Percentiles rank a stretch among this genome's conserved stretches.
Evolutionary conservation across 2,329 filamentous ascomycete genomes (phyloP).

Genomic region (Fusarium sp.): DNA sequence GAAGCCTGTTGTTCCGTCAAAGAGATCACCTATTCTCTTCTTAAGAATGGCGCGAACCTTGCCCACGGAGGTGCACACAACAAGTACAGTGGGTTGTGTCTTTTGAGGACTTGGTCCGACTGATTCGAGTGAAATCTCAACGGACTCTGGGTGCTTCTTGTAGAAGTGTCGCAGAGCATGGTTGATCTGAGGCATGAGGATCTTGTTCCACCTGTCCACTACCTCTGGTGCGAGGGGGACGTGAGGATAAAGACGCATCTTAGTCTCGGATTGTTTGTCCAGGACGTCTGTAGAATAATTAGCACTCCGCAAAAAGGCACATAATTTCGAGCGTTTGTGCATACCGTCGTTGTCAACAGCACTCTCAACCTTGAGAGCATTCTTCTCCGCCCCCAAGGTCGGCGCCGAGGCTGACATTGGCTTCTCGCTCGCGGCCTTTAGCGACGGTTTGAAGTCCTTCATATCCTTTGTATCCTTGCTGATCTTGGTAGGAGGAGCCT

Average conservation of each 20-base stretch:
- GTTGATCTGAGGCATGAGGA: slow-evolving; percentile 78
- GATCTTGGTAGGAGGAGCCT: slow-evolving; percentile 6
- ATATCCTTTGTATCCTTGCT: slow-evolving; percentile 30
- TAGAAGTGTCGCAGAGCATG: slow-evolving; percentile 76
- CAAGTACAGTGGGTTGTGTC: slow-evolving; percentile 77
- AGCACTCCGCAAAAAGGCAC: neutral
- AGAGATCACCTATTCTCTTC: slow-evolving; percentile 72
- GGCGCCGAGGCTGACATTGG: slow-evolving; percentile 12
- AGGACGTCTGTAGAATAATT: slow-evolving; percentile 32
- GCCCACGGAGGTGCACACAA: slow-evolving; percentile 79
- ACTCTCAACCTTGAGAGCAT: slow-evolving; percentile 11
- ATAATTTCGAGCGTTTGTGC: neutral
- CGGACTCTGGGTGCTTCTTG: slow-evolving; percentile 77
- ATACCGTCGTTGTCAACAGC: slow-evolving; percentile 38
- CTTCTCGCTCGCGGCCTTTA: slow-evolving; percentile 33
- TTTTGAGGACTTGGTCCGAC: slow-evolving; percentile 75
- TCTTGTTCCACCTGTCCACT: slow-evolving; percentile 77
- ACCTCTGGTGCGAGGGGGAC: slow-evolving; percentile 68
- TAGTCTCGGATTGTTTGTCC: slow-evolving; percentile 50
- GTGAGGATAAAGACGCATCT: slow-evolving; percentile 69
- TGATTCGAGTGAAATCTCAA: slow-evolving; percentile 80
- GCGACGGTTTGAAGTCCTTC: slow-evolving; percentile 17
- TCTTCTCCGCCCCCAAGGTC: slow-evolving; percentile 1
- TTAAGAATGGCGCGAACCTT: slow-evolving; percentile 78
- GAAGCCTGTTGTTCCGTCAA: slow-evolving; percentile 71